Evolutionary conservation across 2,329 filamentous ascomycete species (phyloP), one percentile per base, ranked within the genome.

Genomic region (Trichoderma koningiopsis): DNA sequence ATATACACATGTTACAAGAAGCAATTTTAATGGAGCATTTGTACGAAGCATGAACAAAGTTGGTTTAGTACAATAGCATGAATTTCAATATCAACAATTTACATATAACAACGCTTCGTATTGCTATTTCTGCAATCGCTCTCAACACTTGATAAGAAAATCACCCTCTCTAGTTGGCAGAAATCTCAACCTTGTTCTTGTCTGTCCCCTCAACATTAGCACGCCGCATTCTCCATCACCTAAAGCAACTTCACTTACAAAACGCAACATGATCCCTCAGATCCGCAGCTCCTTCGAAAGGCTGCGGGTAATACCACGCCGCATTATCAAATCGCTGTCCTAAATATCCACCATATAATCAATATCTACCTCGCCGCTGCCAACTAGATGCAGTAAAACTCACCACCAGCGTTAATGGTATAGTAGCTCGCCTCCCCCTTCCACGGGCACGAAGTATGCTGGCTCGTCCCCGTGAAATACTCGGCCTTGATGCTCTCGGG

Each of bases 391-490:
- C 52, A 22, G 5, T 31, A 16, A n/a, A 6, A 70, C 77, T 65
- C 70, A 83, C 83, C 83, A 62, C 83, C 82, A 11, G 83, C 79
- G 13, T 80, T 83, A 68, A 89, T 76, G 27, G 81, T 84, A 75
- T 88, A 88, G 75, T 89, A 89, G 55, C 80, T 84, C 4, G 87
- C 86, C 35, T 83, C 79, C 3, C 87, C 87, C 75, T 88, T 89
- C 85, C 86, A 88, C 0, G 83, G 82, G 68, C 86, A 89, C 60
- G 80, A 77, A 0, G 86, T 87, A 53, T 79, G 80, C 13, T 82
- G 81, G 16, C 81, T 77, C 7, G 85, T 85, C 22, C 80, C 76
- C 52, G 75, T 77, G 71, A 88, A 82, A 71, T 80, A 79, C 68
- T 83, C 79, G 40, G 80, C 76, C 70, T 83, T 80, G 70, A 87